Conservation (phyloP, 2,329 filamentous ascomycete genomes). For the Ophiostoma sp. region DNA sequence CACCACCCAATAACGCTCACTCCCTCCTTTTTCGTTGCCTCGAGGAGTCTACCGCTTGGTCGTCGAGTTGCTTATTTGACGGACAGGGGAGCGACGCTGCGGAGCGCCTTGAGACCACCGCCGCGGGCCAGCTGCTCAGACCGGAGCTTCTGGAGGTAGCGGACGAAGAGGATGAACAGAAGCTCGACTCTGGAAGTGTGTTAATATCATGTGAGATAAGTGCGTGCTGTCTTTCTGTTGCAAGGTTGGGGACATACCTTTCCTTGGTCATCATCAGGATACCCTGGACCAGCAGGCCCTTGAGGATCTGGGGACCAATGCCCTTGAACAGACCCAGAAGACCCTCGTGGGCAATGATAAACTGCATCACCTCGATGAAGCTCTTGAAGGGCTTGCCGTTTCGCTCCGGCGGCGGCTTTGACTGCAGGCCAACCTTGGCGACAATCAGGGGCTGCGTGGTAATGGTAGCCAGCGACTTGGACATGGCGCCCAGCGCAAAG, state of each 20-base stretch:
- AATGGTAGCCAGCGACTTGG: slow-evolving; percentile 88
- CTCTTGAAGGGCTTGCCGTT: slow-evolving; percentile 90
- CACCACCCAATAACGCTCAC: neutral
- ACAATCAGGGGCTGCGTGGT: slow-evolving; percentile 94
- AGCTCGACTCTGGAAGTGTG: slow-evolving; percentile 69
- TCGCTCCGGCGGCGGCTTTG: slow-evolving; percentile 79
- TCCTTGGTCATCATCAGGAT: slow-evolving; percentile 99
- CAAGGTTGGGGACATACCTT: slow-evolving; percentile 55
- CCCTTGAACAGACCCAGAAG: slow-evolving; percentile 88
- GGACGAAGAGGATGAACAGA: slow-evolving; percentile 80
- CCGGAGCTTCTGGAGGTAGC: slow-evolving; percentile 72
- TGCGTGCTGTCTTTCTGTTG: neutral
- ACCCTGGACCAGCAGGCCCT: slow-evolving; percentile 90
- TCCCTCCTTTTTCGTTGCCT: neutral
- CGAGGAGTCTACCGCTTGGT: neutral
- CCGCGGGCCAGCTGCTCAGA: slow-evolving; percentile 69
- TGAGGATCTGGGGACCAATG: slow-evolving; percentile 88
- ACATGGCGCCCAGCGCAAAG: slow-evolving; percentile 88
- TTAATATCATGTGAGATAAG: no score
- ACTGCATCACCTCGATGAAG: slow-evolving; percentile 92
- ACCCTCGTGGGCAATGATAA: slow-evolving; percentile 89
- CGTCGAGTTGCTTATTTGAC: slow-evolving; percentile 33
- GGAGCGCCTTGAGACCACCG: slow-evolving; percentile 62
- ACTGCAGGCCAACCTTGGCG: slow-evolving; percentile 95
- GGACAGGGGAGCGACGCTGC: slow-evolving; percentile 36